Base-by-base conservation (phyloP, 1,284 basidiomycete species). In the Inonotus hispidus region DNA sequence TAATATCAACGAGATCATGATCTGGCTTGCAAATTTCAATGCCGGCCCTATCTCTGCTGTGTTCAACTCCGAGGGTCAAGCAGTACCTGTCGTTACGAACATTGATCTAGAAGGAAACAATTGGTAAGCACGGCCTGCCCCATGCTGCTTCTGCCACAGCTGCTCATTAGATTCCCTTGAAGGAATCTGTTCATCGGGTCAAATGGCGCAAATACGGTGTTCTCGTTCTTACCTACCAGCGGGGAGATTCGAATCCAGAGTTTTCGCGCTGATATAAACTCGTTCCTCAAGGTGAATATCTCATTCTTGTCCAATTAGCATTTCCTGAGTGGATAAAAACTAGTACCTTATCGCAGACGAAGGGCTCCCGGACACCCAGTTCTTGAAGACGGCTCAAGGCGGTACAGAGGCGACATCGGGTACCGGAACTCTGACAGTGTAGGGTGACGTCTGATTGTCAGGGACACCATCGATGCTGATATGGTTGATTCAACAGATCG, bases 1-100 rank as follows among this genome's bases (percentile, higher is more conserved):
- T 19, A 76, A 77, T 61, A 73, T 73, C 35, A 78, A 82, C 66
- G 86, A 88, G 68, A 78, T 85, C 65, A 88, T 88, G 85, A 71
- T 88, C 63, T 87, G 86, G 85, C 77, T 86, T n/a, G 83, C 75
- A 3, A 83, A 81, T 68, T 76, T 71, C 73, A 80, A 81, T 64
- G 77, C 84, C 10, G 78, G 78, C 2, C 85, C 85, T 6, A 84
- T 87, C 66, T 82, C 82, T 23, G 71, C 72, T 32, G 27, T 64
- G 0, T 86, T 82, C 27, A 39, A 56, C 23, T 53, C 53, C 19
- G 23, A 54, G 8, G 53, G 59, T 69, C 72, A 73, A 66, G 70
- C 76, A 0, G 63, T 74, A 35, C 77, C 85, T 50, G 71, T 77
- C 25, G 79, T 72, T 23, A 74, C 68, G 32, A 74, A 72, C 65